Percentiles rank a stretch among this genome's conserved stretches.
Conservation (phyloP, 306 rosid genomes). For the Citrullus amarus region DNA sequence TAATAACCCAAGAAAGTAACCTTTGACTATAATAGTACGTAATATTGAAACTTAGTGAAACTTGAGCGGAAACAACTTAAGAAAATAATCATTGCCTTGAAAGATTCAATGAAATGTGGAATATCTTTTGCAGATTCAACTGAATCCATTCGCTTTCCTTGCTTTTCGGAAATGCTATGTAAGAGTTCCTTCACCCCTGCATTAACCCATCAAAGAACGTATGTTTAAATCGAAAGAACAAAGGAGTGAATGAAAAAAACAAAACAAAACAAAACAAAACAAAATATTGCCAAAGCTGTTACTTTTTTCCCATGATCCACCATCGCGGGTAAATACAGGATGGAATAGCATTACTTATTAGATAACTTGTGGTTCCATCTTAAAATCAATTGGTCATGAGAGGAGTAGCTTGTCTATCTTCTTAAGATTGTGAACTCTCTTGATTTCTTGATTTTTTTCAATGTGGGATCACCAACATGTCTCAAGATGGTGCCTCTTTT, state of each 20-base stretch:
- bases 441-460: too few relatives aligned
- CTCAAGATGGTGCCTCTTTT: too few relatives aligned
- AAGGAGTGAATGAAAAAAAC: background rate
- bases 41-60: background rate
- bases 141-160: conserved; percentile 72
- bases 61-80: background rate
- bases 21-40: background rate
- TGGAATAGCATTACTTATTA: background rate
- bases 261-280: too few relatives aligned
- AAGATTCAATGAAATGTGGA: conserved; percentile 55
- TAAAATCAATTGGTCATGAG: too few relatives aligned
- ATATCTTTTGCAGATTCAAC: conserved; percentile 75
- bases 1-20: background rate
- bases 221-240: background rate
- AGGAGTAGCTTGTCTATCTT: too few relatives aligned
- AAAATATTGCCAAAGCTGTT: too few relatives aligned
- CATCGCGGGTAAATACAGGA: background rate
- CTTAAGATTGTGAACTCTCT: too few relatives aligned
- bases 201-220: background rate
- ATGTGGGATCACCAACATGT: too few relatives aligned
- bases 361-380: too few relatives aligned
- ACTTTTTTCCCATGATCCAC: background rate
- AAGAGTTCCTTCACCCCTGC: conserved; percentile 84
- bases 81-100: conserved; percentile 45
- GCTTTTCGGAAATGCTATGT: conserved; percentile 83